phyloP scores from a whole-genome alignment of 768 basidiomycete genomes.

The Boletus reticulatus region DNA sequence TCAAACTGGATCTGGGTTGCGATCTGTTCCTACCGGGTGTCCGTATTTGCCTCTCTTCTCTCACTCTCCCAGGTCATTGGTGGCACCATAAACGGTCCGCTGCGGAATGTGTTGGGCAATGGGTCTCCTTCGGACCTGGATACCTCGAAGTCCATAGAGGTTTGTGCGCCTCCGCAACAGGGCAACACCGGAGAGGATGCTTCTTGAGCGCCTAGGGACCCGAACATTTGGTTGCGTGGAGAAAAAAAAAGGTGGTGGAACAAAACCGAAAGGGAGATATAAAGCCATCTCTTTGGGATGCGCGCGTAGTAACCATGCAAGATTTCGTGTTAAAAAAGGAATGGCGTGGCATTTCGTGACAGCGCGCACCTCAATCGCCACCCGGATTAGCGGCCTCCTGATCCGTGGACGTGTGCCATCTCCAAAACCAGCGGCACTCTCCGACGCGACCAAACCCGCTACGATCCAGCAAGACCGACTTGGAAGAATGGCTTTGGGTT shows the following conservation, averaged over 20 bases:
- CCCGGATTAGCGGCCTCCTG: constrained; percentile 14
- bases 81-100: background rate
- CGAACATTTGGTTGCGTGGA: background rate
- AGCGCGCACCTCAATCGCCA: constrained; percentile 7
- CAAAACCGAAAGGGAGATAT: background rate
- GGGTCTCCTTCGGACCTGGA: constrained; percentile 13
- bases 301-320: constrained; percentile 3
- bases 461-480: constrained; percentile 2
- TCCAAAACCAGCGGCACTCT: constrained; percentile 13
- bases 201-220: constrained; percentile 3
- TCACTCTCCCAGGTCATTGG: background rate
- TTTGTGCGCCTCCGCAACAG: constrained; percentile 15
- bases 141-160: constrained; percentile 8
- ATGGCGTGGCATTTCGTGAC: constrained; percentile 3
- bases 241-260: background rate
- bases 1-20: constrained; percentile 18
- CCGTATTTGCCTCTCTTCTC: constrained; percentile 2
- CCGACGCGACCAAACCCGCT: constrained; percentile 8
- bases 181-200: background rate
- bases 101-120: constrained; percentile 3
- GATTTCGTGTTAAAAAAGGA: constrained; percentile 1
- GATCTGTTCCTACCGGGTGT: constrained; percentile 13
- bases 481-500: constrained; percentile 3
- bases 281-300: constrained; percentile 3
- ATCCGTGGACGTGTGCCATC: constrained; percentile 20